Conservation (phyloP, 129 eudicot species). For the Chrysanthemum makinoi region DNA sequence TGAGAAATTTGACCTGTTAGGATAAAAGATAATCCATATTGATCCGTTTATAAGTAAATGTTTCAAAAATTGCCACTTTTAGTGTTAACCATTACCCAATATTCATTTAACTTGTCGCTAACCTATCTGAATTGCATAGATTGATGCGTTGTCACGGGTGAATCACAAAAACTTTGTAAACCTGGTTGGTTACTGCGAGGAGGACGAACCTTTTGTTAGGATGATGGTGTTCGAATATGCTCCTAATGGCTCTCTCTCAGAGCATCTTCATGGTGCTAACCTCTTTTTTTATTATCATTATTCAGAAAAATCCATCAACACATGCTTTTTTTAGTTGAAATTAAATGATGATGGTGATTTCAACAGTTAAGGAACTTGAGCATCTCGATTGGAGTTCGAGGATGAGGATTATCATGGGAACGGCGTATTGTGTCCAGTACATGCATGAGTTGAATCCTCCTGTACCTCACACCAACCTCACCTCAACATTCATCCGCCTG, state of each 20-base stretch:
- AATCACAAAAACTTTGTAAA: constrained; percentile 94
- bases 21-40: too few species aligned
- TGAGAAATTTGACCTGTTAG: too few species aligned
- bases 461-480: constrained; percentile 48
- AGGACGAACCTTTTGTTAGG: constrained; percentile 73
- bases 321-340: neutral
- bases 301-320: neutral
- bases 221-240: constrained; percentile 99
- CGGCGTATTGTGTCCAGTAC: constrained; percentile 77
- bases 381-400: constrained; percentile 90
- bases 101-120: neutral
- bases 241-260: constrained; percentile 73
- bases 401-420: constrained; percentile 88
- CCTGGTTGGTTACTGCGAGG: constrained; percentile 92
- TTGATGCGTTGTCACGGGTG: constrained; percentile 67
- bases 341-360: neutral
- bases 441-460: constrained; percentile 87
- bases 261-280: constrained; percentile 81
- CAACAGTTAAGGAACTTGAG: constrained; percentile 71
- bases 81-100: neutral
- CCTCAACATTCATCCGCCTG: constrained; percentile 46
- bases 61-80: too few species aligned
- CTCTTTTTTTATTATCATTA: neutral
- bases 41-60: too few species aligned
- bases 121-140: constrained; percentile 38